Conservation (phyloP, 2,329 filamentous ascomycete species). For the Rutstroemia sp. region DNA sequence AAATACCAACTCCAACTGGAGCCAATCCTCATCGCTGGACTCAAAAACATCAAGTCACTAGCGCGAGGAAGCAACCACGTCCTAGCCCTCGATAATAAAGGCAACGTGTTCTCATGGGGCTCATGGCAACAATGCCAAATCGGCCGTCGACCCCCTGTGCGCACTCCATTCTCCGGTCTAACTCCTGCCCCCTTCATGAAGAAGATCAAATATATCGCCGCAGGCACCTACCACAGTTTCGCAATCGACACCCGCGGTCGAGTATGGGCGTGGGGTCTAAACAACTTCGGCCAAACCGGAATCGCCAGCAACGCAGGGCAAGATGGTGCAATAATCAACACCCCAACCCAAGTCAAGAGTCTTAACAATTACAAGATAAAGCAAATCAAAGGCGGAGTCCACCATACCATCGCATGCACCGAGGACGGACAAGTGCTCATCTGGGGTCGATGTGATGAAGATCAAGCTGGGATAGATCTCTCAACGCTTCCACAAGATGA, state of each 20-base stretch:
- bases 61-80: slow-evolving; percentile 51
- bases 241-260: slow-evolving; percentile 60
- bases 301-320: slow-evolving; percentile 55
- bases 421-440: slow-evolving; percentile 49
- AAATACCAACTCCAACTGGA: slow-evolving; percentile 22
- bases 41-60: slow-evolving; percentile 48
- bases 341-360: not conserved
- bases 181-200: slow-evolving; percentile 27
- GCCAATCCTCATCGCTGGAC: slow-evolving; percentile 46
- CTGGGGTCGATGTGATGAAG: slow-evolving; percentile 51
- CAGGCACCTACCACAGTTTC: slow-evolving; percentile 75
- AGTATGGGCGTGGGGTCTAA: slow-evolving; percentile 78
- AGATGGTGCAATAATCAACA: slow-evolving; percentile 56
- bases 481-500: slow-evolving; percentile 48
- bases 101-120: slow-evolving; percentile 57
- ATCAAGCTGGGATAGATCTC: slow-evolving; percentile 50
- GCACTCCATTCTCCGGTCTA: slow-evolving; percentile 22
- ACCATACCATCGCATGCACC: slow-evolving; percentile 65
- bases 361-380: not conserved
- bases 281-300: slow-evolving; percentile 79
- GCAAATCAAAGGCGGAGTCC: slow-evolving; percentile 59
- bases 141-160: slow-evolving; percentile 38
- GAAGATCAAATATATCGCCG: slow-evolving; percentile 29
- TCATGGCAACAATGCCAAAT: slow-evolving; percentile 63
- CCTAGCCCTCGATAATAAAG: slow-evolving; percentile 49